Conservation (phyloP, 1,284 basidiomycete species). For the Coniferiporia weirii region DNA sequence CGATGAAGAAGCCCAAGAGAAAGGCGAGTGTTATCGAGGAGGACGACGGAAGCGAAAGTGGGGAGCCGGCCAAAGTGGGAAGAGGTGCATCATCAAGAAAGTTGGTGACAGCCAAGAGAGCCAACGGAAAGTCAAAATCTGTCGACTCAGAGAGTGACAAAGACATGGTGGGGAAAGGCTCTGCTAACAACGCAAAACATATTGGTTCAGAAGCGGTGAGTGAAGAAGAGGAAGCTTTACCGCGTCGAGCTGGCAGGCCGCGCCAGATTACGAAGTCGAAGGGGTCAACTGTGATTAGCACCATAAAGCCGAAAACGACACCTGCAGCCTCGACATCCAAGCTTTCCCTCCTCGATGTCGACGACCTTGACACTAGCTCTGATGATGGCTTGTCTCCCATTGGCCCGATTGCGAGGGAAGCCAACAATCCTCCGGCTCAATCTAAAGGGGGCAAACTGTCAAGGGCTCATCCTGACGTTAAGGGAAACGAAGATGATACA, state of each 20-base stretch:
- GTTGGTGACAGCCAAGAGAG: not conserved
- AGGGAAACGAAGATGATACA: not conserved
- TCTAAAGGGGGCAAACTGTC: not conserved
- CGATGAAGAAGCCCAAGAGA: not conserved
- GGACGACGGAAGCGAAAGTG: conserved; percentile 6
- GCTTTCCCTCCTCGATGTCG: not conserved
- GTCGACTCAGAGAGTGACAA: not conserved
- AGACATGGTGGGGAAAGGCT: not conserved
- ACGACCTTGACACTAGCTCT: conserved; percentile 1
- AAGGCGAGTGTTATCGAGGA: not conserved
- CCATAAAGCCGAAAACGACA: not conserved
- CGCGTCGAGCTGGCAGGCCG: not conserved
- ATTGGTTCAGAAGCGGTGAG: not conserved
- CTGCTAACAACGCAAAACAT: too few species aligned
- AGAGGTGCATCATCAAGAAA: not conserved
- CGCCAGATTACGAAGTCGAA: not conserved
- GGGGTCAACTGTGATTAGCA: not conserved
- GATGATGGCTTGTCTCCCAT: conserved; percentile 7
- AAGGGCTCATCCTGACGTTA: not conserved
- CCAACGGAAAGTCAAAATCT: not conserved
- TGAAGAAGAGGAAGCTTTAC: not conserved
- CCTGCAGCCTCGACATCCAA: not conserved
- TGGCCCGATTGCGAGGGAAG: not conserved
- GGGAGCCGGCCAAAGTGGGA: not conserved
- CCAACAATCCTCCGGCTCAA: not conserved